phyloP scores from a whole-genome alignment of 495 filamentous ascomycete species.

The Penicillium desertorum region DNA sequence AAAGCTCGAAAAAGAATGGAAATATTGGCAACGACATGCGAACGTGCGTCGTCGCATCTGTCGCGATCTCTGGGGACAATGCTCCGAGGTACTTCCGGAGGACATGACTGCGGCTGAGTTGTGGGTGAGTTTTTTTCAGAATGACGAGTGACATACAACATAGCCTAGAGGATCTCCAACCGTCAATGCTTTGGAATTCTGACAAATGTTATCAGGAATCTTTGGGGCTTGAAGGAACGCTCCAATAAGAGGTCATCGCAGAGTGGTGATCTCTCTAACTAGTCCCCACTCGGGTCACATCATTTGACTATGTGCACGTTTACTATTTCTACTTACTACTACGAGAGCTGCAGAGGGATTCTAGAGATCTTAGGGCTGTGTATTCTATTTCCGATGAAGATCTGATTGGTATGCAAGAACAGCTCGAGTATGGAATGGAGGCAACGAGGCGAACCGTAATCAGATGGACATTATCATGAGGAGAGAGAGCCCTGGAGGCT shows the following conservation, averaged over 20 bases:
- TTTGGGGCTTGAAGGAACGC: slow-evolving; percentile 42
- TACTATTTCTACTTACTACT: too few relatives aligned
- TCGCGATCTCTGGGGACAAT: slow-evolving; percentile 50
- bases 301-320: slow-evolving; percentile 20
- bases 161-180: slow-evolving; percentile 2
- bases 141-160: background rate
- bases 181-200: slow-evolving; percentile 3
- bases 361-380: slow-evolving; percentile 11
- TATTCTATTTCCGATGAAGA: slow-evolving; percentile 4
- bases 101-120: slow-evolving; percentile 47
- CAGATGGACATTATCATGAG: slow-evolving; percentile 21
- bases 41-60: slow-evolving; percentile 51
- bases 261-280: slow-evolving; percentile 18
- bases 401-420: slow-evolving; percentile 4
- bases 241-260: slow-evolving; percentile 26
- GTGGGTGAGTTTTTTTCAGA: slow-evolving; percentile 45
- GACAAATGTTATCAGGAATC: slow-evolving; percentile 36
- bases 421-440: slow-evolving; percentile 20
- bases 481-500: slow-evolving; percentile 9
- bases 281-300: slow-evolving; percentile 24
- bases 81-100: slow-evolving; percentile 49
- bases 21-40: slow-evolving; percentile 51
- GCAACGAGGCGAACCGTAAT: slow-evolving; percentile 29
- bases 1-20: slow-evolving; percentile 49
- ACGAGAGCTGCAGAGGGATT: background rate